Evolutionary conservation across 768 basidiomycete genomes (phyloP).

Genomic region (Pulveroboletus frians): DNA sequence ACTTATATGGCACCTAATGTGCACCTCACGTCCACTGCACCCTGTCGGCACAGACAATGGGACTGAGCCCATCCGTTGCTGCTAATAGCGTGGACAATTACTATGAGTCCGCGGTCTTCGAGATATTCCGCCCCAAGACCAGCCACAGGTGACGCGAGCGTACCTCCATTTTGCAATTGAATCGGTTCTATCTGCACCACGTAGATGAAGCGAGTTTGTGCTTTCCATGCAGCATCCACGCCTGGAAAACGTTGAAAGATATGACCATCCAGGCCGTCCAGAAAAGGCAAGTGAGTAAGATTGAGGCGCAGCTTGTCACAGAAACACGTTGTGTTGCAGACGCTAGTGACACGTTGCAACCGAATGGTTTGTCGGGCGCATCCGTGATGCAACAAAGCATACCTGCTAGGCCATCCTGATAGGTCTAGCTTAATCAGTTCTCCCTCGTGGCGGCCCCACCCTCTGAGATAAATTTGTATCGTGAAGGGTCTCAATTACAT

Average conservation of each 20-base stretch:
- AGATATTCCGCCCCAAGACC: neutral
- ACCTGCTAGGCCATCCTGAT: constrained; percentile 8
- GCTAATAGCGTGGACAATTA: constrained; percentile 20
- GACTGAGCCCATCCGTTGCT: constrained; percentile 5
- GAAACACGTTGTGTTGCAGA: neutral
- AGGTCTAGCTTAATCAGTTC: constrained; percentile 1
- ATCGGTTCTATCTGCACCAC: neutral
- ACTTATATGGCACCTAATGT: constrained; percentile 20
- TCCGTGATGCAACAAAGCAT: constrained; percentile 2
- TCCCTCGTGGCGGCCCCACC: constrained; percentile 20
- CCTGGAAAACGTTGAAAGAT: constrained; percentile 1
- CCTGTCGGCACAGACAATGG: constrained; percentile 12
- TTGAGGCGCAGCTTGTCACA: constrained; percentile 15
- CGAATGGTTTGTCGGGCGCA: constrained; percentile 10
- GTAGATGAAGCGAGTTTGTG: constrained; percentile 9
- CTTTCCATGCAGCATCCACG: constrained; percentile 22
- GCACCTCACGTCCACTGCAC: constrained; percentile 24
- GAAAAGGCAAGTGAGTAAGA: constrained; percentile 26
- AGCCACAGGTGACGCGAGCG: constrained; percentile 9
- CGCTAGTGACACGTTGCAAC: constrained; percentile 21
- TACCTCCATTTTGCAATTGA: constrained; percentile 4
- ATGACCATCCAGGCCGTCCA: constrained; percentile 9
- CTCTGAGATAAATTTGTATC: constrained; percentile 13
- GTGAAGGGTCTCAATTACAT: constrained; percentile 15
- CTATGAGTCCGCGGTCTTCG: constrained; percentile 15